Conservation (phyloP, 1,284 basidiomycete species). For the Pyrrhoderma noxium region DNA sequence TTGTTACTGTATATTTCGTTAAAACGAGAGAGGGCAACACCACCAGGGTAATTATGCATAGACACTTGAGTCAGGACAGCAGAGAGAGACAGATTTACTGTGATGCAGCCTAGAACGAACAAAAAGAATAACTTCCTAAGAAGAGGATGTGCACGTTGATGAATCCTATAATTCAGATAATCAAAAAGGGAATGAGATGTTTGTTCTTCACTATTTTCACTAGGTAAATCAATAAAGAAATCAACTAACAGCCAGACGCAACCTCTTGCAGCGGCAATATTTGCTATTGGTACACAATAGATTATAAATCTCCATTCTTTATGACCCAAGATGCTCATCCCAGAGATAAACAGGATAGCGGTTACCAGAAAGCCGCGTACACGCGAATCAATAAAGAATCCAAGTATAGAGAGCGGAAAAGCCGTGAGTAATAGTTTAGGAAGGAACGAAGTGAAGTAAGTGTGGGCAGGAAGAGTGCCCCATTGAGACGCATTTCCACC, state of each 20-base stretch:
- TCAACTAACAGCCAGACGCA: slow-evolving; percentile 50
- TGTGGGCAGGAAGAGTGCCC: slow-evolving; percentile 75
- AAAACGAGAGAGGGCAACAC: slow-evolving; percentile 60
- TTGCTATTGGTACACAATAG: slow-evolving; percentile 80
- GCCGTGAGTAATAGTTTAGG: slow-evolving; percentile 75
- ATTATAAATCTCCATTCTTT: slow-evolving; percentile 97
- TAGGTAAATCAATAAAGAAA: slow-evolving; percentile 3
- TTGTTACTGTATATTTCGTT: slow-evolving; percentile 41
- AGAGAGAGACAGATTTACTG: slow-evolving; percentile 47
- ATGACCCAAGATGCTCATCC: slow-evolving; percentile 75
- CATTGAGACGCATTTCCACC: slow-evolving; percentile 85
- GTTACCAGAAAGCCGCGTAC: slow-evolving; percentile 48
- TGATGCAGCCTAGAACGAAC: slow-evolving; percentile 38
- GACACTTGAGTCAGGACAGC: slow-evolving; percentile 52
- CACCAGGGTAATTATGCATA: slow-evolving; percentile 85
- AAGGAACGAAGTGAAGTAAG: slow-evolving; percentile 67
- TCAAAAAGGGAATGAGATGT: too few relatives aligned
- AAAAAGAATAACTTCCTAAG: slow-evolving; percentile 40
- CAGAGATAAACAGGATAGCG: slow-evolving; percentile 46
- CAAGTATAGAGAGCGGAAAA: slow-evolving; percentile 56
- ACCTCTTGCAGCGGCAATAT: slow-evolving; percentile 70
- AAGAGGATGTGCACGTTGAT: slow-evolving; percentile 34
- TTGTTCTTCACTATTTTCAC: too few relatives aligned
- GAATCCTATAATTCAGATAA: slow-evolving; percentile 25
- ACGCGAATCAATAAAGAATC: slow-evolving; percentile 38